phyloP scores from a whole-genome alignment of 805 yeast genomes.

The Starmerella stellata region DNA sequence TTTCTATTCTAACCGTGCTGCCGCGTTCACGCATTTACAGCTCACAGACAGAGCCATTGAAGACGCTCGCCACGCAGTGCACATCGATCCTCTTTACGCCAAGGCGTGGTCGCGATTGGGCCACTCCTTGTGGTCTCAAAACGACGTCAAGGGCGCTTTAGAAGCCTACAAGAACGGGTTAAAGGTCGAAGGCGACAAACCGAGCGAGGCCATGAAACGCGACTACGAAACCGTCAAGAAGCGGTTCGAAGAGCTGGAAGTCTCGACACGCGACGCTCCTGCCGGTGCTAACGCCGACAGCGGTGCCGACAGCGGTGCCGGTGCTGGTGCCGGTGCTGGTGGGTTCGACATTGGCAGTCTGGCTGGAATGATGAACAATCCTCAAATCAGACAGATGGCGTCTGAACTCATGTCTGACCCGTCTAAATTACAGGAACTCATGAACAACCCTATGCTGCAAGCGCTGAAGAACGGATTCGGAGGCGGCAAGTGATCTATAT shows the following conservation, averaged over 20 bases:
- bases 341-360: conserved; percentile 44
- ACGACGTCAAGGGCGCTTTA: conserved; percentile 77
- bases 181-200: conserved; percentile 67
- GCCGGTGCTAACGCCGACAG: conserved; percentile 1
- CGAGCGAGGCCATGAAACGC: conserved; percentile 75
- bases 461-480: conserved; percentile 21
- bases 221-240: conserved; percentile 88
- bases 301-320: conserved; percentile 8
- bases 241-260: conserved; percentile 46
- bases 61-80: conserved; percentile 72
- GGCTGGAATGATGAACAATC: conserved; percentile 61
- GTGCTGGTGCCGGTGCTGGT: conserved; percentile 39
- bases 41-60: conserved; percentile 59
- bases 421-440: conserved; percentile 46
- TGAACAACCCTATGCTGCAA: conserved; percentile 64
- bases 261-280: conserved; percentile 15
- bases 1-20: conserved; percentile 86
- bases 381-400: conserved; percentile 81
- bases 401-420: conserved; percentile 79
- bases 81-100: conserved; percentile 59
- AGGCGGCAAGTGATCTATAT: not conserved
- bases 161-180: conserved; percentile 80
- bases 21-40: conserved; percentile 69
- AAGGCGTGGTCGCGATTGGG: conserved; percentile 94
- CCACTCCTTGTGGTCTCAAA: conserved; percentile 80